Conservation (phyloP, 176 grass and related monocot genomes). For the Bolboschoenus planiculmis region DNA sequence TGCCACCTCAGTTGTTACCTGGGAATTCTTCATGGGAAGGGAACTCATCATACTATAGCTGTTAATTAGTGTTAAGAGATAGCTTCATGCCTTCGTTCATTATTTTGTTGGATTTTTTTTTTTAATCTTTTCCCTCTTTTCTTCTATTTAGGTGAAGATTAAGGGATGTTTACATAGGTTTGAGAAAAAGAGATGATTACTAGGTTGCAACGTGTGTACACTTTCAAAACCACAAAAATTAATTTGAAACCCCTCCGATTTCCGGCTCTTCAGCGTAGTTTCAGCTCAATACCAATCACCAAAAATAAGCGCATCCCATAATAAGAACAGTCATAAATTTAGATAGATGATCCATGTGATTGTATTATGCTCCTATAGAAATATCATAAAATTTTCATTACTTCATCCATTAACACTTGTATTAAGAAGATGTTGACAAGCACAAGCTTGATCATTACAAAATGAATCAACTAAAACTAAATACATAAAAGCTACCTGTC, state of each 20-base stretch:
- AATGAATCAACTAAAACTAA: neutral
- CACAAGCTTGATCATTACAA: neutral
- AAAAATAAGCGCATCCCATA: neutral
- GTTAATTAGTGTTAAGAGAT: neutral
- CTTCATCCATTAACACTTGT: neutral
- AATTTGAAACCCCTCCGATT: neutral
- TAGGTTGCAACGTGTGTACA: neutral
- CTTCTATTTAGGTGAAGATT: neutral
- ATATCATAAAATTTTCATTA: neutral
- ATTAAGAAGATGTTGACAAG: neutral
- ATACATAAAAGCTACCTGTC: neutral
- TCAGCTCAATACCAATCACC: neutral
- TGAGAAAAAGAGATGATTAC: neutral
- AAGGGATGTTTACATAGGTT: neutral
- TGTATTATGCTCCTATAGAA: neutral
- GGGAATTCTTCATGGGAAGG: neutral
- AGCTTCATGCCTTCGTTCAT: neutral
- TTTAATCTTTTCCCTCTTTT: neutral
- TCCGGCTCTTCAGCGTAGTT: neutral
- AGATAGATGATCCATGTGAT: neutral
- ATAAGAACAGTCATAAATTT: neutral
- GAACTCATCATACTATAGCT: constrained; percentile 18
- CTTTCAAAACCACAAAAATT: neutral
- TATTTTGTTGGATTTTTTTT: neutral
- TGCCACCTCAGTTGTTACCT: constrained; percentile 14